These are phyloP conservation scores for Metschnikowia henanensis DNA, from an alignment of 805 yeast species.

Conservation along the genomic window DNA sequence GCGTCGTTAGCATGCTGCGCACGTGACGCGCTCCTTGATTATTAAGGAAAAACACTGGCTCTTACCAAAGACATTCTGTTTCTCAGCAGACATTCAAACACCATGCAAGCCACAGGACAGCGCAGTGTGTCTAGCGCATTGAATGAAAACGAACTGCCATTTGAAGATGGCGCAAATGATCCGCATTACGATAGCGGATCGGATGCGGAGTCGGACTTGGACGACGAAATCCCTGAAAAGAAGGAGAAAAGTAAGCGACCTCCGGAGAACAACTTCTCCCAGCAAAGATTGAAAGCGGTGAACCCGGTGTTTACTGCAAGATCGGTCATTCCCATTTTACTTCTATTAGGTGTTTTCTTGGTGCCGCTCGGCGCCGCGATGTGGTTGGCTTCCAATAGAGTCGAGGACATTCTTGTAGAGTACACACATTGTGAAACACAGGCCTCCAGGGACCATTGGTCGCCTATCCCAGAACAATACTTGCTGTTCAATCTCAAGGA, in stretches of 20 bases:
- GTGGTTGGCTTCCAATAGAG: conserved; percentile 43
- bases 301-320: conserved; percentile 46
- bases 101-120: conserved; percentile 8
- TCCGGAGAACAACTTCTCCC: conserved; percentile 57
- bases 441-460: conserved; percentile 35
- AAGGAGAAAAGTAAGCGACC: conserved; percentile 62
- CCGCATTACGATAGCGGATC: conserved; percentile 11
- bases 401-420: conserved; percentile 42
- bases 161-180: conserved; percentile 14
- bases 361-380: conserved; percentile 47
- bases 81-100: no score
- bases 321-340: conserved; percentile 41
- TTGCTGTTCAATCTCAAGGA: conserved; percentile 37
- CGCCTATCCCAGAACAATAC: conserved; percentile 38
- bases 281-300: conserved; percentile 52
- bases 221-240: conserved; percentile 34
- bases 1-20: conserved; percentile 1
- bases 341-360: conserved; percentile 39
- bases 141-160: conserved; percentile 15
- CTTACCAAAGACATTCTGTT: no score
- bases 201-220: conserved; percentile 37
- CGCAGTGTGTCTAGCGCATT: not conserved
- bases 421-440: conserved; percentile 40
- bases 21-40: not conserved
- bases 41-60: not conserved